Evolutionary conservation across 768 basidiomycete species (phyloP), one percentile per base, ranked within the genome.

Genomic region (Amanita rubescens): DNA sequence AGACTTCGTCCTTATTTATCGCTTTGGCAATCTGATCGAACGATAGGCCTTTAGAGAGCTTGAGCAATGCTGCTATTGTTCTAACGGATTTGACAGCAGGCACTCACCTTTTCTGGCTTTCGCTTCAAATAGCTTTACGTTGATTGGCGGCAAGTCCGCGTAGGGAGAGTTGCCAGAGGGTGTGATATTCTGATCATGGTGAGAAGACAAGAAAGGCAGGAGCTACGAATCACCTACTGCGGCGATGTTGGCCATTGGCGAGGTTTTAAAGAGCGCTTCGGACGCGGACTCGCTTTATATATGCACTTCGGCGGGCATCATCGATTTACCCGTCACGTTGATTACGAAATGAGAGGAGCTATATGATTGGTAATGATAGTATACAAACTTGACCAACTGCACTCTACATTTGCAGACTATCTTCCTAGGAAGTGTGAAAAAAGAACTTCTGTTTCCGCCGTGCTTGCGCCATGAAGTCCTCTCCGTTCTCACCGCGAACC

Each of bases 1-100:
- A 92, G 22, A 91, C 75, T 61, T 92, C 90, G 63, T 89, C 85
- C 63, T 76, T 82, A 20, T 76, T 80, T 50, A 92, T 76, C 6
- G 71, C 73, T 54, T 82, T 71, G 10, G 77, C 87, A 58, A 92
- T 79, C 35, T 78, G 71, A 53, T 82, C 86, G 57, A 90, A 92
- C 12, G 83, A 82, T 56, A 84, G 58, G 14, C 82, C 85, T 87
- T 20, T 1, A 44, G 11, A 39, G 34, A 7, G 37, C 20, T 24
- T 19, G n/a, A 33, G 34, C 20, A 17, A 49, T 14, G 22, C 35
- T 22, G n/a, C 22, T 25, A 14, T n/a, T 9, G 19, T 32, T 17
- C 9, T 17, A n/a, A 37, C 17, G 33, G 5, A 3, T 19, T 12
- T 15, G 8, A 49, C 14, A 14, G 43, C 24, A 33, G 15, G 5